Percentiles rank a stretch among this genome's conserved stretches.
Conservation (phyloP, 192 early-diverging fungal species). For the Podochytrium sp. region DNA sequence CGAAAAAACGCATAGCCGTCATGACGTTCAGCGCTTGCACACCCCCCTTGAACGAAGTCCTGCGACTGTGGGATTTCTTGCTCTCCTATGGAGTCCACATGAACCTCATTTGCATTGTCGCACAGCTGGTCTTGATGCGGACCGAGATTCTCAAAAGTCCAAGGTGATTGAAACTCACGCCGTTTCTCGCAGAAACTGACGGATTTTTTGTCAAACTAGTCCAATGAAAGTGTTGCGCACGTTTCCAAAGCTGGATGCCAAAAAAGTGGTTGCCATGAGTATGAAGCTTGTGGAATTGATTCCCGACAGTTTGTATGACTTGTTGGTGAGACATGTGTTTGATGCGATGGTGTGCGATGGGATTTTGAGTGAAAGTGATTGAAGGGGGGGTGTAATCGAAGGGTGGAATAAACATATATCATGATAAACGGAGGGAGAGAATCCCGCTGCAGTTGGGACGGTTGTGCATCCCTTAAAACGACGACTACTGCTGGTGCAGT, state of each 20-base stretch:
- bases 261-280: conserved; percentile 58
- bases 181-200: too few relatives aligned
- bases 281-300: conserved; percentile 60
- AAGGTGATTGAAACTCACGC: conserved; percentile 49
- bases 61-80: conserved; percentile 91
- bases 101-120: conserved; percentile 88
- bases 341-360: conserved; percentile 39
- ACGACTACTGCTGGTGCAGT: too few relatives aligned
- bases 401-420: too few relatives aligned
- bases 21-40: conserved; percentile 90
- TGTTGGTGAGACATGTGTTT: conserved; percentile 76
- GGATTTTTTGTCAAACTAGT: conserved; percentile 33
- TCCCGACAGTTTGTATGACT: conserved; percentile 75
- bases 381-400: too few relatives aligned
- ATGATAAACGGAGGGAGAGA: too few relatives aligned
- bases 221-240: conserved; percentile 74
- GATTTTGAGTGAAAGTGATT: conserved; percentile 25
- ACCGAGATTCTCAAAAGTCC: conserved; percentile 70
- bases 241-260: conserved; percentile 69
- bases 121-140: conserved; percentile 78
- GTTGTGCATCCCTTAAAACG: too few relatives aligned
- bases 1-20: conserved; percentile 67
- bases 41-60: conserved; percentile 80
- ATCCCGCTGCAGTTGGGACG: too few relatives aligned
- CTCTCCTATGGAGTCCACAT: conserved; percentile 91